Base-by-base conservation (phyloP, 148 eudicot genomes). In the Rhododendron williamsianum region DNA sequence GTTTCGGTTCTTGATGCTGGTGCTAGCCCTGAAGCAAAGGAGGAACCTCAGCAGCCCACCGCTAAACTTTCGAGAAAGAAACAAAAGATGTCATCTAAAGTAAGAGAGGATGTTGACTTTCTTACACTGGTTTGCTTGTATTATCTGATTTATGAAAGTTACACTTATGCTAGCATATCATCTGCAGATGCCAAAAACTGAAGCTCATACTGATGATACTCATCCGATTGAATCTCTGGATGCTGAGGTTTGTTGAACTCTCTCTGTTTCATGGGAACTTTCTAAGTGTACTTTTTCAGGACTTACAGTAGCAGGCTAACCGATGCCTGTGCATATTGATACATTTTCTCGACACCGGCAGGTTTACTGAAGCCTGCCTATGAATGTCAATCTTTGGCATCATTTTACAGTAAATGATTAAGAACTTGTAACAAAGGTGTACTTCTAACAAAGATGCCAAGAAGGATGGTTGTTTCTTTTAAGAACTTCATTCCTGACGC, bases 41-140 rank as follows among this genome's bases (percentile, higher is more conserved):
- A 84, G 90, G 90, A 91, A 85, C 45, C 86, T 85, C 85, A 85
- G 84, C 90, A 87, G 77, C 82, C 88, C 76, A 83, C 73, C 69
- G 41, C 84, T 83, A 89, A 82, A 84, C 52, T 65, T 81, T 38
- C 84, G 80, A 90, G 91, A 73, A 92, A 88, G 90, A 91, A 93
- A 87, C 93, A 87, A 80, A 97, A 91, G 89, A 85, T 82, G 30
- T 90, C 89, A 69, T 82, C 90, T 84, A 93, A 94, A 85, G 99
- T 94, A 90, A 89, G 92, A 78, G 65, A 56, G 65, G 30, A 76
- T 81, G 48, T 81, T 74, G 36, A 76, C 76, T 84, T 85, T 76
- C 5, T 19, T 51, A 15, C 48, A 80, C 67, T 69, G 48, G 38
- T 80, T 12, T 19, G 23, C 78, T 78, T 77, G 11, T 35, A 71